Evolutionary conservation across 2,329 filamentous ascomycete species (phyloP), one percentile per base, ranked within the genome.

Genomic region (Gremmenia infestans): DNA sequence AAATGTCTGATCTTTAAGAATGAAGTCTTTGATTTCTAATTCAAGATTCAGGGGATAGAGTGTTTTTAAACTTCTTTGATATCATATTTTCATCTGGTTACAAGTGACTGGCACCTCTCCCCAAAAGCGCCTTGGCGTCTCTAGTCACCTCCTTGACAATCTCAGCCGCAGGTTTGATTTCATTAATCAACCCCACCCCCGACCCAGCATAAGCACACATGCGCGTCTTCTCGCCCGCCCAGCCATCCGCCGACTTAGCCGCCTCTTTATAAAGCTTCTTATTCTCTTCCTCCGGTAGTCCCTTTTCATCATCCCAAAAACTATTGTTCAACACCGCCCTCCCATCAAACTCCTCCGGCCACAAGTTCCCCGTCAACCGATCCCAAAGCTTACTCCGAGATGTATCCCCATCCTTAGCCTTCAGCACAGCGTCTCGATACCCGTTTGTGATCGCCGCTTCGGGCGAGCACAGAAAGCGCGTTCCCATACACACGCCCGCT

Each of bases 131-230:
- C 19, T 48, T 42, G 9, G 22, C 40, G 7, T 53, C 47, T 43
- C 25, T 49, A 59, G 60, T 43, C n/a, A 67, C 60, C 49, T 79
- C 75, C 47, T 68, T 68, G 3, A 82, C 76, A 63, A 87, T 81
- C 9, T 79, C 74, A 12, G 67, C 73, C 3, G 81, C 82, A 15
- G 72, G 65, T 61, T 74, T 73, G 1, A 81, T 72, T 40, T 76
- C 69, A 47, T 69, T 78, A 2, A 86, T 74, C 58, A 87, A 71
- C 0, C 84, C 84, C 14, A 87, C 78, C 0, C 77, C 83, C 19
- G 79, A 80, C 4, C 84, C 83, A 14, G 81, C 82, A 74, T 85
- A 87, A 9, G 81, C 81, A 4, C 81, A 83, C 72, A 86, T 72
- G 56, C 83, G 74, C 4, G 76, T 81, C 9, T 76, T 39, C 8